These are phyloP conservation scores for Lipomyces oligophaga DNA, from an alignment of 805 yeast species.

Conservation along the genomic window DNA sequence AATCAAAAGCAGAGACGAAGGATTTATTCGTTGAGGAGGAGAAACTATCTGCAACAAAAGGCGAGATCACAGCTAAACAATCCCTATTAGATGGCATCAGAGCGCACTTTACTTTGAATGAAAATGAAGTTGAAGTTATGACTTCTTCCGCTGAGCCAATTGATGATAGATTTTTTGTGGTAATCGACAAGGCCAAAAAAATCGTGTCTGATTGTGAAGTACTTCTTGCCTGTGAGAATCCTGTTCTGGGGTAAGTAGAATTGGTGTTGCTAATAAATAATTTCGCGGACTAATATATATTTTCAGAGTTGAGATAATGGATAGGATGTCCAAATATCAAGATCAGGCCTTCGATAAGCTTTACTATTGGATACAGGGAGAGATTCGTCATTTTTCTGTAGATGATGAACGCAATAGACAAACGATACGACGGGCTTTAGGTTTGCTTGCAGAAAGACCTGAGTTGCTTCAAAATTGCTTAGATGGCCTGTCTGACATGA, in stretches of 20 bases:
- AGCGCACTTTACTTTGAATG: constrained; percentile 61
- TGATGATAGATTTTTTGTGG: constrained; percentile 54
- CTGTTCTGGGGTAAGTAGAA: constrained; percentile 30
- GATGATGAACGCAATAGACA: constrained; percentile 29
- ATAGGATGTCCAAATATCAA: constrained; percentile 50
- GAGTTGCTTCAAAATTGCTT: constrained; percentile 54
- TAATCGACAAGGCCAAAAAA: constrained; percentile 56
- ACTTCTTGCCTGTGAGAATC: constrained; percentile 63
- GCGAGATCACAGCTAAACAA: constrained; percentile 29
- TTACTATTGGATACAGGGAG: constrained; percentile 41
- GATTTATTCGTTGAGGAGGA: constrained; percentile 29
- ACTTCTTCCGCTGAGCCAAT: constrained; percentile 36
- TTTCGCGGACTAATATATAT: neutral
- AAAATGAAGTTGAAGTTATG: constrained; percentile 64
- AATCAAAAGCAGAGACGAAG: constrained; percentile 22
- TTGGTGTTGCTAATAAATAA: constrained; percentile 11
- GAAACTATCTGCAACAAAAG: constrained; percentile 26
- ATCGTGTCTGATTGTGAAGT: constrained; percentile 68
- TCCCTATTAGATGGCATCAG: constrained; percentile 40
- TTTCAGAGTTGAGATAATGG: constrained; percentile 49
- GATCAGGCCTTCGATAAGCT: constrained; percentile 54
- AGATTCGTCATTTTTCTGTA: constrained; percentile 26
- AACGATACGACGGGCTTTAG: constrained; percentile 29
- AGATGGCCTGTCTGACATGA: constrained; percentile 58
- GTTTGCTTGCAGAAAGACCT: constrained; percentile 39